Base-by-base conservation (phyloP, 2,329 filamentous ascomycete species). In the Lasiodiplodia sp. region DNA sequence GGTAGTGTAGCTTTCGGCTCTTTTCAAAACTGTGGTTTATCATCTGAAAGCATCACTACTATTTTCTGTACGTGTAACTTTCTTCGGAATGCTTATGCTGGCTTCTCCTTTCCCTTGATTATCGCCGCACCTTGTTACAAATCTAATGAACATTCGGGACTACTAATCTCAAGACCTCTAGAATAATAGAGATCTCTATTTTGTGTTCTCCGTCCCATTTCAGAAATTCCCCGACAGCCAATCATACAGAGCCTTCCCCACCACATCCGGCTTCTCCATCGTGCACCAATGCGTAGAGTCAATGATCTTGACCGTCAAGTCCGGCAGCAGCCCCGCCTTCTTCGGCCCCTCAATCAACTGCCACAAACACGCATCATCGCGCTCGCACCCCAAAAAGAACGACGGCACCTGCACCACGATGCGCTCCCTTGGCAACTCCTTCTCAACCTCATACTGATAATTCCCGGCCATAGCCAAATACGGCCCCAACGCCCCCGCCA, bases 401-500 rank as follows among this genome's bases (percentile, higher is more conserved):
- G 76, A 65, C 0, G 81, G 81, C 37, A 82, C 78, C 25, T 74
- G 75, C 18, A 80, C 78, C 28, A 69, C 69, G 8, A 72, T 64
- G 2, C 69, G 71, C 1, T 70, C 71, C 12, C 68, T 55, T 0
- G 75, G 73, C 8, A 79, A 31, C 14, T 72, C 72, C 31, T 72
- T 74, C 18, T 78, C 77, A 28, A 70, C 70, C 37, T 75, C 71
- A 31, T 73, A 69, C 56, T 81, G 76, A 31, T 74, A 44, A 38
- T 77, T 70, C 67, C 56, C 34, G 10, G 56, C 60, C 52, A 70
- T 72, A 67, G 76, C 74, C 56, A 75, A 73, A 69, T 83, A 83
- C 73, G 78, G 82, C 69, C 77, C 76, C 67, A 80, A 71, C 4
- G 80, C 77, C 2, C 72, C 75, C 31, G 75, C 78, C 56, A 81